Percentiles rank a stretch among this genome's conserved stretches.
Conservation (phyloP, 768 basidiomycete genomes). For the Daedaleopsis nitida region DNA sequence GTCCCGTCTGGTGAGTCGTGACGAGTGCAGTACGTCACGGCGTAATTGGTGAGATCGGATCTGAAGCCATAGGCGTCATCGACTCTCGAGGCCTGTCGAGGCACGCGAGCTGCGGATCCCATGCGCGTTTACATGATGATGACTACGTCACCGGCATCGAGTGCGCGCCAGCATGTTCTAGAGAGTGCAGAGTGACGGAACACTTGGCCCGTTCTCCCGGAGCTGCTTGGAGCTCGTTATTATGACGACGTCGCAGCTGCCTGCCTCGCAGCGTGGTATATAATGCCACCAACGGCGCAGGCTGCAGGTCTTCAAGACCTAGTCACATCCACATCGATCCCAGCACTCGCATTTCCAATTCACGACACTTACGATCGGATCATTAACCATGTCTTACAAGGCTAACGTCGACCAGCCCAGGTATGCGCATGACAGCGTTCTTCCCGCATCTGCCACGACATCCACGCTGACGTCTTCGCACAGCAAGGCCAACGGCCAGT, state of each 20-base stretch:
- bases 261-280: too few species aligned
- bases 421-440: slow-evolving; percentile 11
- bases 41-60: neutral
- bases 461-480: neutral
- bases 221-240: too few species aligned
- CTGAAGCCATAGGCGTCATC: neutral
- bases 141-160: too few species aligned
- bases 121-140: too few species aligned
- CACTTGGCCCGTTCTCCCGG: too few species aligned
- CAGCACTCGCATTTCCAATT: neutral
- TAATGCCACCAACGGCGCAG: too few species aligned
- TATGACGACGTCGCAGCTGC: too few species aligned
- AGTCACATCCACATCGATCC: neutral
- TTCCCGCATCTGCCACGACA: neutral
- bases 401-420: slow-evolving; percentile 26
- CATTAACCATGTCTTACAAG: neutral
- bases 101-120: too few species aligned
- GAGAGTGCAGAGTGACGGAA: too few species aligned
- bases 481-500: slow-evolving; percentile 42
- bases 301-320: too few species aligned
- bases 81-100: too few species aligned
- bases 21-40: neutral
- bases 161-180: too few species aligned
- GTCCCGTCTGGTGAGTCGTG: neutral
- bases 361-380: neutral